These are phyloP conservation scores for Neohortaea acidophila DNA, from an alignment of 495 filamentous ascomycete species.

Conservation along the genomic window DNA sequence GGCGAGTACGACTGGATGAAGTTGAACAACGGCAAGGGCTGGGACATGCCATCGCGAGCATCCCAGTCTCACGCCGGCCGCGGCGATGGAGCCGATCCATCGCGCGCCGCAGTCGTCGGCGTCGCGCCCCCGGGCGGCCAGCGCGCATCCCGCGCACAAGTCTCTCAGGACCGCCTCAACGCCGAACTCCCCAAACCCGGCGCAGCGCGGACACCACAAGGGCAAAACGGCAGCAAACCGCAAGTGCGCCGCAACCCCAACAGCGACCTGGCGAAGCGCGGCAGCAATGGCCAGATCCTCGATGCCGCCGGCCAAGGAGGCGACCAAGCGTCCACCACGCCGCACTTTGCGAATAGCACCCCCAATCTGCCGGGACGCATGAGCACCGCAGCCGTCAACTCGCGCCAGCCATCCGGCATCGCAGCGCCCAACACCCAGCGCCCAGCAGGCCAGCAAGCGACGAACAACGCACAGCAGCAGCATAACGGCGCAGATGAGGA, in stretches of 20 bases:
- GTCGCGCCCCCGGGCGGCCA: constrained; percentile 2
- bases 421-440: not conserved
- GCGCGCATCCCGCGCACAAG: constrained; percentile 43
- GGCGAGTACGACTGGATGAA: constrained; percentile 99
- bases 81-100: constrained; percentile 30
- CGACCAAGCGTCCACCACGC: constrained; percentile 50
- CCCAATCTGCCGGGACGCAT: constrained; percentile 62
- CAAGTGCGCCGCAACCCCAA: constrained; percentile 44
- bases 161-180: constrained; percentile 81
- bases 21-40: constrained; percentile 84
- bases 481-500: constrained; percentile 4
- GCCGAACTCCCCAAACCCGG: constrained; percentile 40
- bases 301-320: constrained; percentile 47
- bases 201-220: constrained; percentile 41
- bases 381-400: constrained; percentile 26
- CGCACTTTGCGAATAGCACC: constrained; percentile 80
- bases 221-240: constrained; percentile 61
- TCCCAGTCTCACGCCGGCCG: constrained; percentile 58
- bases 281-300: constrained; percentile 49
- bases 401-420: constrained; percentile 5
- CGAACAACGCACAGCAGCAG: not conserved
- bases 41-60: constrained; percentile 39
- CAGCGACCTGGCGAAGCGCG: constrained; percentile 42
- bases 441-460: constrained; percentile 4
- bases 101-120: constrained; percentile 33